Evolutionary conservation across 2,329 filamentous ascomycete genomes (phyloP), one percentile per base, ranked within the genome.

Genomic region (Venturia effusa): DNA sequence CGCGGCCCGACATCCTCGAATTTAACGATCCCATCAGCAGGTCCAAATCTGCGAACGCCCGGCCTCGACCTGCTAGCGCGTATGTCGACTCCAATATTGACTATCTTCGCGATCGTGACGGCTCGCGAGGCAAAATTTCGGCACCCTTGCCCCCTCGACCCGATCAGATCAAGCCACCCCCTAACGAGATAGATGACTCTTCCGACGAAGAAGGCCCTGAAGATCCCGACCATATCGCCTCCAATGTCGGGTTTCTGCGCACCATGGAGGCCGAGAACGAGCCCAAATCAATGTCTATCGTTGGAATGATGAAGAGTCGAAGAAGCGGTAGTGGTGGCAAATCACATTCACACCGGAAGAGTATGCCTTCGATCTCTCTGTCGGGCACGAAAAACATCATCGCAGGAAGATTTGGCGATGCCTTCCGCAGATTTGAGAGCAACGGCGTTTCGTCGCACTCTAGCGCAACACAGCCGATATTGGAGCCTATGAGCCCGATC

Each of bases 331-430:
- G 75, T 67, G 85, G 83, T 66, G 81, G 80, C 61, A 77, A 79
- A 30, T 74, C 78, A 30, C 45, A 65, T 27, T 77, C 78, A 59
- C 96, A 96, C 73, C 84, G 89, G 13, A 81, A 86, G 0, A 94
- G 90, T 73, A 76, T 96, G 67, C 82, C 84, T 15, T 84, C 82
- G 1, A 81, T 88, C 63, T 86, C 88, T 0, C 76, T 90, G 22
- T 85, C 88, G 7, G 86, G 85, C 45, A 89, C 88, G 32, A 96
- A 94, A 74, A 90, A 85, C 64, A 85, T 96, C 43, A 80, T 97
- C n/a, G 88, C 87, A 5, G 90, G 92, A 30, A 91, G 88, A 69
- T 97, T 97, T 73, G 91, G 92, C 0, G 92, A 97, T 70, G 92
- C 93, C 3, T 97, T 97, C 77, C 91, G 93, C 71, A 84, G 89